These are phyloP conservation scores for Mortierella sp. DNA, from an alignment of 371 early-diverging fungal genomes.

Conservation along the genomic window DNA sequence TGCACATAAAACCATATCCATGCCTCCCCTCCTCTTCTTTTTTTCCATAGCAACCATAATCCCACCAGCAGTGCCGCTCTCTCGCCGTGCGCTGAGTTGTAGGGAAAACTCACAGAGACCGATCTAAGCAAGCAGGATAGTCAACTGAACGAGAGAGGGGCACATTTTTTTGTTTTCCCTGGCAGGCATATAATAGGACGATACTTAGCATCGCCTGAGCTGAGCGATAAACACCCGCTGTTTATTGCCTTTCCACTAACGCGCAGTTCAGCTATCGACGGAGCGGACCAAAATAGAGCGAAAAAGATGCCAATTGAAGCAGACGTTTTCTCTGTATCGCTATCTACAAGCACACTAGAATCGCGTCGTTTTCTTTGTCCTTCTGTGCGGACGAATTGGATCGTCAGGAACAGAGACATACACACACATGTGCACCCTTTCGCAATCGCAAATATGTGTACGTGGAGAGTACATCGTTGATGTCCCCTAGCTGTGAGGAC, in stretches of 20 bases:
- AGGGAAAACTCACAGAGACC: too few relatives aligned
- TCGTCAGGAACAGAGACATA: not conserved
- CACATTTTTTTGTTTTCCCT: too few relatives aligned
- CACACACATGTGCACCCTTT: not conserved
- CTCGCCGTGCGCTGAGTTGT: too few relatives aligned
- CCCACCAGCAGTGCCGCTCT: too few relatives aligned
- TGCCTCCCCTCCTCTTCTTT: not conserved
- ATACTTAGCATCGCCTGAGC: too few relatives aligned
- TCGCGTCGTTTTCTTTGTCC: not conserved
- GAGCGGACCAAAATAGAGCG: not conserved
- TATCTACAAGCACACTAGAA: not conserved
- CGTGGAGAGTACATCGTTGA: not conserved
- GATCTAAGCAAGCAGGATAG: too few relatives aligned
- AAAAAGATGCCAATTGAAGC: not conserved
- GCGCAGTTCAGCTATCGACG: not conserved
- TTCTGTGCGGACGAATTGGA: not conserved
- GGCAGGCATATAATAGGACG: too few relatives aligned
- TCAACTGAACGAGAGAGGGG: too few relatives aligned
- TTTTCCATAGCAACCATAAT: too few relatives aligned
- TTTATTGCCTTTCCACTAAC: not conserved
- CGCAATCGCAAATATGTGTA: not conserved
- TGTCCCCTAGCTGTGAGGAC: not conserved
- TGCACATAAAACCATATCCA: not conserved
- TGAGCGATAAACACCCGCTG: not conserved
- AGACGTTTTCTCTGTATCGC: not conserved